These are phyloP conservation scores for Ceratopteris richardii DNA, from an alignment of 75 land plant species.

Conservation along the genomic window DNA sequence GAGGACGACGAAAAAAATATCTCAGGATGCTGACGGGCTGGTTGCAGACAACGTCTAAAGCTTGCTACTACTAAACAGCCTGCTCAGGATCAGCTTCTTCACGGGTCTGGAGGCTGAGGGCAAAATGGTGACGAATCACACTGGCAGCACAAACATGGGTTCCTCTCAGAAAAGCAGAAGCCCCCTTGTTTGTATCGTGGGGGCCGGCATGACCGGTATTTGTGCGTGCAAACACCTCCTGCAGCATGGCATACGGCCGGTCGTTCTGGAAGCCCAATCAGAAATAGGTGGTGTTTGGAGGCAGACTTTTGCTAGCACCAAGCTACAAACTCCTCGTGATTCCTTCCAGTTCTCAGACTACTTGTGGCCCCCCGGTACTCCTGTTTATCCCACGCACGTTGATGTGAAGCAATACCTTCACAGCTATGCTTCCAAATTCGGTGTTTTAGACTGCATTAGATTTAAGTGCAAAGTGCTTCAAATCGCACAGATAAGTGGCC, in stretches of 20 bases:
- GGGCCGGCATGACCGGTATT: slow-evolving; percentile 67
- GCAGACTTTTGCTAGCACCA: slow-evolving; percentile 8
- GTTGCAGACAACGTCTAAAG: too few species aligned
- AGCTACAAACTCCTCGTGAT: slow-evolving; percentile 16
- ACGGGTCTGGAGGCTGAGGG: too few species aligned
- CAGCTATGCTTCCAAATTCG: slow-evolving; percentile 56
- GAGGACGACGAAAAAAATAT: too few species aligned
- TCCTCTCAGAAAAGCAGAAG: too few species aligned
- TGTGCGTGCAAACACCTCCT: slow-evolving; percentile 22
- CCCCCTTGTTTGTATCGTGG: slow-evolving; percentile 32
- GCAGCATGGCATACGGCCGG: slow-evolving; percentile 8
- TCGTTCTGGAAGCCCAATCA: slow-evolving; percentile 10
- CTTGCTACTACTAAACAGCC: too few species aligned
- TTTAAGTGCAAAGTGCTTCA: slow-evolving; percentile 47
- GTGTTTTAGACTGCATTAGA: slow-evolving; percentile 29
- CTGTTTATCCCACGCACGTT: slow-evolving; percentile 28
- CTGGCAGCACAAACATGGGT: too few species aligned
- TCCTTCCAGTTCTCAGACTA: slow-evolving; percentile 23
- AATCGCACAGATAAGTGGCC: not conserved
- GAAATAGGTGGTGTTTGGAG: slow-evolving; percentile 18
- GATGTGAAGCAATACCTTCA: slow-evolving; percentile 62
- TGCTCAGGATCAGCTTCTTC: too few species aligned
- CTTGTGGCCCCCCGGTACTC: slow-evolving; percentile 18
- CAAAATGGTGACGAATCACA: too few species aligned
- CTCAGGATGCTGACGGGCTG: too few species aligned